These are phyloP conservation scores for Aureobasidium sp. DNA, from an alignment of 2,329 filamentous ascomycete genomes.

Conservation along the genomic window DNA sequence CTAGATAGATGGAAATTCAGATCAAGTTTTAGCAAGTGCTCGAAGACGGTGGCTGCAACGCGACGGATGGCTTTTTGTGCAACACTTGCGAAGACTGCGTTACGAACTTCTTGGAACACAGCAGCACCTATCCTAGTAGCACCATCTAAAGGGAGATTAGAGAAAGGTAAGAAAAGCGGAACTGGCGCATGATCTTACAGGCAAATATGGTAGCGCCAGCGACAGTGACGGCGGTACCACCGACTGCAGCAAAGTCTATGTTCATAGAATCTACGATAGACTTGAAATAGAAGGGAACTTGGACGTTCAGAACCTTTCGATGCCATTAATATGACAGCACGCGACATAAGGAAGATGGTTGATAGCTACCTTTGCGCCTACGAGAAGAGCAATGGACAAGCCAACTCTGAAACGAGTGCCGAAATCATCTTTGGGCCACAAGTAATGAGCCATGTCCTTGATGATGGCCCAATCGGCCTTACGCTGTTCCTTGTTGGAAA, in stretches of 20 bases:
- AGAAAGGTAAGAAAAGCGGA: not conserved
- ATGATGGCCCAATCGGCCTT: constrained; percentile 98
- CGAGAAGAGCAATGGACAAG: constrained; percentile 71
- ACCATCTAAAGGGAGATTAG: constrained; percentile 52
- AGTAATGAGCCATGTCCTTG: constrained; percentile 91
- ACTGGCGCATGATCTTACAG: constrained; percentile 42
- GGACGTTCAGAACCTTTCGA: constrained; percentile 71
- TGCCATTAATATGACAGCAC: constrained; percentile 28
- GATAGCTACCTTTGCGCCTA: constrained; percentile 69
- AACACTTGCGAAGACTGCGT: constrained; percentile 93
- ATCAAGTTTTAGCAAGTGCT: constrained; percentile 80
- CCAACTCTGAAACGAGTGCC: constrained; percentile 79
- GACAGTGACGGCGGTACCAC: constrained; percentile 82
- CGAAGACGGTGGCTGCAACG: constrained; percentile 87
- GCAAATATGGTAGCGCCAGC: constrained; percentile 90
- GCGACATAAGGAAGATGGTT: constrained; percentile 2
- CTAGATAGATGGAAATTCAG: constrained; percentile 89
- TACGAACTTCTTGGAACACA: constrained; percentile 85
- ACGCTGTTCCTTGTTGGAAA: constrained; percentile 76
- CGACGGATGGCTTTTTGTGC: constrained; percentile 91
- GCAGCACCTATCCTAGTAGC: constrained; percentile 81
- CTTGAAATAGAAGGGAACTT: constrained; percentile 99
- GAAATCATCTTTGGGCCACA: constrained; percentile 86
- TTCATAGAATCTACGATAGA: constrained; percentile 97
- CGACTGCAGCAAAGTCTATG: constrained; percentile 76